A percentile compares a stretch with the other conserved stretches of the same genome.
phyloP scores from a whole-genome alignment of 306 rosid species.

The Acacia confusa region DNA sequence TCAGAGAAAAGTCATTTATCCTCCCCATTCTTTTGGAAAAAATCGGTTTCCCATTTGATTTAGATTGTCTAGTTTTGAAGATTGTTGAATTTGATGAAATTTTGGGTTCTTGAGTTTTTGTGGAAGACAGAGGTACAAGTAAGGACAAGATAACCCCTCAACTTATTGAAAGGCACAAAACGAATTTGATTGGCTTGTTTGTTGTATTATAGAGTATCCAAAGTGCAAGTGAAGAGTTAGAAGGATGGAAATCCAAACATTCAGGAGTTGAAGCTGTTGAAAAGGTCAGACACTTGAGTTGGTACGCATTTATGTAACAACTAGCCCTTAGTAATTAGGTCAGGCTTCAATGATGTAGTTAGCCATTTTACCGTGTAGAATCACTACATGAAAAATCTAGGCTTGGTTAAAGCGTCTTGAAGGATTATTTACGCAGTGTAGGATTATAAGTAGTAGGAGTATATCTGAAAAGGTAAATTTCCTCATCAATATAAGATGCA shows the following conservation, averaged over 20 bases:
- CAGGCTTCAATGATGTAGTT: background rate
- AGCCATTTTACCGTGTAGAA: background rate
- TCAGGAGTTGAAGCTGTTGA: background rate
- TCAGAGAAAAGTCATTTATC: background rate
- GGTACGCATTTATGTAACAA: background rate
- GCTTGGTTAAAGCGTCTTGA: background rate
- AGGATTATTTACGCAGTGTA: background rate
- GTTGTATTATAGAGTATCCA: background rate
- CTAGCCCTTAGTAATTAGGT: background rate
- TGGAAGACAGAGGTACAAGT: background rate
- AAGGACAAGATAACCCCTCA: background rate
- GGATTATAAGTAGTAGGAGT: background rate
- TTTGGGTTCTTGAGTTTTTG: background rate
- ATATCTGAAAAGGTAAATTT: background rate
- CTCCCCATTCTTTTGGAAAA: background rate
- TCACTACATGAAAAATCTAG: background rate
- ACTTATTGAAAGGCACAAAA: background rate
- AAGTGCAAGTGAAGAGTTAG: background rate
- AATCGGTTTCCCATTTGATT: background rate
- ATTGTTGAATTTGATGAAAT: background rate
- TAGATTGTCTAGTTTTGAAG: background rate
- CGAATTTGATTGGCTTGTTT: background rate
- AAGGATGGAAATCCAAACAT: background rate
- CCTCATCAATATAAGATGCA: background rate
- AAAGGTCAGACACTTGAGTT: background rate